phyloP scores from a whole-genome alignment of 2,329 filamentous ascomycete species.

The Sporothrix brunneoviolacea region DNA sequence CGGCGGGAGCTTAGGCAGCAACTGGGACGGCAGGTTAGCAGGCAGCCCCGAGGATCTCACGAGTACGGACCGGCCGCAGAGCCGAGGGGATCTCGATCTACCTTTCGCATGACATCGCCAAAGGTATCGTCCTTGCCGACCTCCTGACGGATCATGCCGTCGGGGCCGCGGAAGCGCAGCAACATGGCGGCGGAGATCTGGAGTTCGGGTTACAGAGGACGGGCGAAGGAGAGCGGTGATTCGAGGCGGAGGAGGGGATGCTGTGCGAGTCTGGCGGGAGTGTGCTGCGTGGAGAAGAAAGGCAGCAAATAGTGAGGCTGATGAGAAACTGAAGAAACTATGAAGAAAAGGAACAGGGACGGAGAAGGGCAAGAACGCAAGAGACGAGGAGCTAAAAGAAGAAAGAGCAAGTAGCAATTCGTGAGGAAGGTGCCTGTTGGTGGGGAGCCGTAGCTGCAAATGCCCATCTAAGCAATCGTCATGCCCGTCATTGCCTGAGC shows the following conservation, averaged over 20 bases:
- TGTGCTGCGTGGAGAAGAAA: too few species aligned
- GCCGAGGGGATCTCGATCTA: conserved; percentile 23
- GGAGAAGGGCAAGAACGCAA: background rate
- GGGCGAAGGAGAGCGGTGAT: too few species aligned
- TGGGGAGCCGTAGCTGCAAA: too few species aligned
- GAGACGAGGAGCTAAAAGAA: background rate
- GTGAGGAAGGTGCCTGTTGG: conserved; percentile 7
- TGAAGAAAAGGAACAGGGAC: background rate
- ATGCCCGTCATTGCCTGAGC: conserved; percentile 15
- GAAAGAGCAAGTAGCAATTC: background rate
- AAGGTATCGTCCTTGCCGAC: conserved; percentile 72
- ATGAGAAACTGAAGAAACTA: too few species aligned
- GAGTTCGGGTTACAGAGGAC: too few species aligned
- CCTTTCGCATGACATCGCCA: conserved; percentile 49
- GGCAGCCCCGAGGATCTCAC: conserved; percentile 16
- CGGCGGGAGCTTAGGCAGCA: conserved; percentile 51
- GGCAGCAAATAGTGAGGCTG: background rate
- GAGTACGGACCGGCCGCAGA: background rate
- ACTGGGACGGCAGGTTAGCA: conserved; percentile 30
- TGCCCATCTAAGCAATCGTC: conserved; percentile 15
- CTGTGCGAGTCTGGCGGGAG: background rate
- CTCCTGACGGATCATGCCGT: conserved; percentile 84
- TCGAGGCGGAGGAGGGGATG: background rate
- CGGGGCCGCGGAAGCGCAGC: conserved; percentile 79
- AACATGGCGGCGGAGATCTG: conserved; percentile 52